Evolutionary conservation across 106 monocot genomes (phyloP), one percentile per base, ranked within the genome.

Genomic region (Dioscorea zingiberensis): DNA sequence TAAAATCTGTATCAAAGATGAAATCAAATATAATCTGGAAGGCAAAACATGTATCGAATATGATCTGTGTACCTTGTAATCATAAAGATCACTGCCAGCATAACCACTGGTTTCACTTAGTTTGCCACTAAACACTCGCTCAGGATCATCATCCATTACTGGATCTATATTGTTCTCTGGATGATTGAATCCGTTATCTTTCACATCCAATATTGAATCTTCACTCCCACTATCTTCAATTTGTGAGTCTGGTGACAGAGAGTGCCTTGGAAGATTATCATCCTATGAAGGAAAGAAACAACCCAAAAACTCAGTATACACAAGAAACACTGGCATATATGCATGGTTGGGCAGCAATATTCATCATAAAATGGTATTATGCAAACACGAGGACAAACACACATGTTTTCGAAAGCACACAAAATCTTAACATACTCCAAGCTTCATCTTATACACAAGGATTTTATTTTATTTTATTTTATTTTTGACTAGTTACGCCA

Each of bases 41-140:
- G 10, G 38, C 38, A 38, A 0, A 38, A 6, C 38, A 8, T 6
- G 38, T 38, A 38, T 30, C 38, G 10, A 38, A 38, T 38, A 38
- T 38, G 10, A 38, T 38, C 6, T 38, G 38, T 38, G 38, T 6
- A 98, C 97, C 97, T 98, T 98, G 22, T 89, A 98, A n/a, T 98
- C 92, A 74, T 98, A 98, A 59, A 98, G 92, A 48, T 98, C 97
- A 30, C 92, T 89, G 69, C 89, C 97, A 73, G 82, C 83, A 86
- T 89, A 89, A 67, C 97, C 92, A 69, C 97, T 98, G 85, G 92
- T 98, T 75, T 98, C 97, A 69, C 97, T 92, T 27, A 98, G 72
- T 76, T 98, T 98, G 74, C 97, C 97, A 74, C 97, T 98, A 25
- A 88, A 79, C 44, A 89, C 69, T 27, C 86, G 85, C 58, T 97